These are phyloP conservation scores for Alternaria sp. DNA, from an alignment of 2,329 filamentous ascomycete genomes.

Conservation along the genomic window DNA sequence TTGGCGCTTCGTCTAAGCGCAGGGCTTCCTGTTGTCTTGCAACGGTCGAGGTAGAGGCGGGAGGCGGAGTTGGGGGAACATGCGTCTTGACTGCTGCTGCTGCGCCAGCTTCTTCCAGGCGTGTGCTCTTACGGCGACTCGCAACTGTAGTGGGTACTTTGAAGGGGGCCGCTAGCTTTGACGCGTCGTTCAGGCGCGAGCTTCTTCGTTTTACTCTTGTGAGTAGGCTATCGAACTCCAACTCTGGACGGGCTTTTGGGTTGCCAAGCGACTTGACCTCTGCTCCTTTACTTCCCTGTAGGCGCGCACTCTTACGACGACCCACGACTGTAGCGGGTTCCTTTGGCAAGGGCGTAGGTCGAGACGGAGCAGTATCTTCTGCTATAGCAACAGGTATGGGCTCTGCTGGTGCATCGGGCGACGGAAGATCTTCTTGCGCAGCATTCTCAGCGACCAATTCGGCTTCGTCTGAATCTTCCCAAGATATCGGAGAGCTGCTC, in stretches of 20 bases:
- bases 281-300: neutral
- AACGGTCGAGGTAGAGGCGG: neutral
- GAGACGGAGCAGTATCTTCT: neutral
- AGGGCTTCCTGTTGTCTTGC: neutral
- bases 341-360: neutral
- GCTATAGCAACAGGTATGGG: neutral
- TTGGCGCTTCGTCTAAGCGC: neutral
- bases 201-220: neutral
- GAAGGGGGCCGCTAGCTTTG: neutral
- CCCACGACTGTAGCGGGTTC: neutral
- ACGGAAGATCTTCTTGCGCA: neutral
- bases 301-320: conserved; percentile 1
- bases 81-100: neutral
- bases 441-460: neutral
- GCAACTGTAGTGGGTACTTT: neutral
- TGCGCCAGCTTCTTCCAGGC: neutral
- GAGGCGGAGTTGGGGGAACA: neutral
- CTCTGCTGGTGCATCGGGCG: neutral
- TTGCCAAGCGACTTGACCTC: neutral
- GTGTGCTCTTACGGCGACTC: neutral
- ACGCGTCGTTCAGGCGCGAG: neutral
- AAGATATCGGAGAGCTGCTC: neutral
- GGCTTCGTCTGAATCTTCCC: neutral
- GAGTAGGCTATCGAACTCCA: neutral
- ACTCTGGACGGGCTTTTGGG: neutral